These are phyloP conservation scores for Cystobasidium sp. DNA, from an alignment of 1,284 basidiomycete genomes.

Conservation along the genomic window DNA sequence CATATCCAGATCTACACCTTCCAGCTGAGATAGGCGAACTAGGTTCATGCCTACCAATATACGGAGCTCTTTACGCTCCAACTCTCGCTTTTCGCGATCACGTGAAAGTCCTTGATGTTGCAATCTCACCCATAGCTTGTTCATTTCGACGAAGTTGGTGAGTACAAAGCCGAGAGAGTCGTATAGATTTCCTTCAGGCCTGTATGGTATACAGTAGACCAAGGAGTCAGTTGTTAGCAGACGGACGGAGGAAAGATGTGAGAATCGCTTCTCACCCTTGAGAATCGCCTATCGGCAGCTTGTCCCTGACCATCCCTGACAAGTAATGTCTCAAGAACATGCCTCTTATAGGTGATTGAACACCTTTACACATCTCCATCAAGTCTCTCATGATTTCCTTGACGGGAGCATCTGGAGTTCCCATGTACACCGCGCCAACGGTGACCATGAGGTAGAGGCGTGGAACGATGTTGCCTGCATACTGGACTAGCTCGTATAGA, in stretches of 20 bases:
- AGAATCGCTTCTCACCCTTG: slow-evolving; percentile 66
- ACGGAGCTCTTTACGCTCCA: slow-evolving; percentile 87
- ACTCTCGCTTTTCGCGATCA: slow-evolving; percentile 90
- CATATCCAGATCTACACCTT: slow-evolving; percentile 89
- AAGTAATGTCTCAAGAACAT: slow-evolving; percentile 92
- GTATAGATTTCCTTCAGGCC: slow-evolving; percentile 81
- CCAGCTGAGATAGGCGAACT: slow-evolving; percentile 86
- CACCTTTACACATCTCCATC: slow-evolving; percentile 97
- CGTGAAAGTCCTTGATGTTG: slow-evolving; percentile 95
- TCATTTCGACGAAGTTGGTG: slow-evolving; percentile 98
- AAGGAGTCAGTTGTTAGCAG: neutral
- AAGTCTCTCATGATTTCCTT: slow-evolving; percentile 99
- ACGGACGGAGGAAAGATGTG: neutral
- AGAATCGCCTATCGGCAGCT: slow-evolving; percentile 82
- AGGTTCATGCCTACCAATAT: slow-evolving; percentile 95
- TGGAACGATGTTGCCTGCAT: slow-evolving; percentile 79
- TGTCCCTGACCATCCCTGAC: slow-evolving; percentile 89
- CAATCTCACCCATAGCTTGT: slow-evolving; percentile 95
- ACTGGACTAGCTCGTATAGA: slow-evolving; percentile 96
- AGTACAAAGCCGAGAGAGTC: slow-evolving; percentile 92
- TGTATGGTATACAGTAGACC: slow-evolving; percentile 55
- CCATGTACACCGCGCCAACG: slow-evolving; percentile 97
- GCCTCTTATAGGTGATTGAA: slow-evolving; percentile 89
- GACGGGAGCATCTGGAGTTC: slow-evolving; percentile 87
- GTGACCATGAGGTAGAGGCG: slow-evolving; percentile 93